phyloP scores from a whole-genome alignment of 371 early-diverging fungal species.

The Mucor circinelloides region DNA sequence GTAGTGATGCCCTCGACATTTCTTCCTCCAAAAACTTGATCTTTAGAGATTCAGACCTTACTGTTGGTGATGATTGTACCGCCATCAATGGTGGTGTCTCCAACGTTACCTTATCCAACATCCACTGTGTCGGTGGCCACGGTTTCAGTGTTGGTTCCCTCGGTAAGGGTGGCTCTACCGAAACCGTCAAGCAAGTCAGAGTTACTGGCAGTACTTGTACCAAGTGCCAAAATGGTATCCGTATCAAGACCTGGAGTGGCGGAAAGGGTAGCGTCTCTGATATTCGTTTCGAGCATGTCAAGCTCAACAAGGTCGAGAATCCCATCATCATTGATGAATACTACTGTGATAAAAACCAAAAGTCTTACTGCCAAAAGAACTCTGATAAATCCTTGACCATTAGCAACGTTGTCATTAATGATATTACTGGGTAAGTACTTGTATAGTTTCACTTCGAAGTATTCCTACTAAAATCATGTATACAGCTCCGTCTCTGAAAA shows the following conservation, averaged over 20 bases:
- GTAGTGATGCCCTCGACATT: slow-evolving; percentile 33
- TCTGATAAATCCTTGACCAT: slow-evolving; percentile 27
- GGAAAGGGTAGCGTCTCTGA: slow-evolving; percentile 29
- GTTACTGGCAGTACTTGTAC: slow-evolving; percentile 26
- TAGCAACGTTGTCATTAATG: slow-evolving; percentile 25
- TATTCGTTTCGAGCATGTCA: slow-evolving; percentile 28
- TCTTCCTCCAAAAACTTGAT: slow-evolving; percentile 29
- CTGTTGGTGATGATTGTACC: slow-evolving; percentile 39
- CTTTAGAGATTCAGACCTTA: slow-evolving; percentile 24
- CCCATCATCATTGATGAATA: slow-evolving; percentile 39
- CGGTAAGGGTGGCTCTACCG: slow-evolving; percentile 29
- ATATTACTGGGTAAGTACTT: slow-evolving; percentile 27
- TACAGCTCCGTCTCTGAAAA: slow-evolving; percentile 11
- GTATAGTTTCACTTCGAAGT: not conserved
- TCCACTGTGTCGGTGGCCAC: slow-evolving; percentile 32
- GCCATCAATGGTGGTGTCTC: slow-evolving; percentile 33
- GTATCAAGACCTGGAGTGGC: slow-evolving; percentile 43
- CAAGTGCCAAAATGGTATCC: slow-evolving; percentile 40
- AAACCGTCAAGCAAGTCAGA: slow-evolving; percentile 25
- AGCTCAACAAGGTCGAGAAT: slow-evolving; percentile 30
- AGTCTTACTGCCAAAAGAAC: slow-evolving; percentile 26
- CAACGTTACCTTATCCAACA: slow-evolving; percentile 29
- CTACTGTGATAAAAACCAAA: slow-evolving; percentile 34
- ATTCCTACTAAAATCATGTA: not conserved
- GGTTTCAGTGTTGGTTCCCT: slow-evolving; percentile 42